Conservation (phyloP, 164 flowering plant species). For the Hamamelis virginiana region DNA sequence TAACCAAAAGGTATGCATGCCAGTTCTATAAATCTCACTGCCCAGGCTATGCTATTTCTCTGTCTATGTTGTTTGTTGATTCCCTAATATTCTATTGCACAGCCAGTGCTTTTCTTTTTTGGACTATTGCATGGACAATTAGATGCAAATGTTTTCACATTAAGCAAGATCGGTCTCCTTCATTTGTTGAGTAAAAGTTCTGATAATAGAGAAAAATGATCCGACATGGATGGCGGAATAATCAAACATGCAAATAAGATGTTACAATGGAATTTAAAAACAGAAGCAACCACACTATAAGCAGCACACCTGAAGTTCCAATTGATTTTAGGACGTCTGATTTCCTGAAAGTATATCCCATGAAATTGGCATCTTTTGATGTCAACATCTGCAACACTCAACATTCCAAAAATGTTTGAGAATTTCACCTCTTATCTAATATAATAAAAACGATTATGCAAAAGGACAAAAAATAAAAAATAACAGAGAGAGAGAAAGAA, state of each 20-base stretch:
- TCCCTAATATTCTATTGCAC: not conserved
- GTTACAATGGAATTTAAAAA: not conserved
- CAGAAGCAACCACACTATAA: not conserved
- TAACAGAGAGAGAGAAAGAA: no score
- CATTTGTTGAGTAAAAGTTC: not conserved
- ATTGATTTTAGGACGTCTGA: slow-evolving; percentile 67
- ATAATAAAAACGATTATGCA: not conserved
- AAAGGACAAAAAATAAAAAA: not conserved
- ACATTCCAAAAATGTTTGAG: not conserved
- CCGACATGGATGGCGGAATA: not conserved
- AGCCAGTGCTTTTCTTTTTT: not conserved
- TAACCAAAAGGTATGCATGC: not conserved
- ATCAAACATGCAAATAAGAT: not conserved
- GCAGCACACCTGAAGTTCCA: slow-evolving; percentile 58
- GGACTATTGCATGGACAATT: not conserved
- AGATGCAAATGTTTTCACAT: not conserved
- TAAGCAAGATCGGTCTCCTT: not conserved
- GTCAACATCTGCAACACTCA: slow-evolving; percentile 74
- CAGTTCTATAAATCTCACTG: not conserved
- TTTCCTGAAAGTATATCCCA: slow-evolving; percentile 83
- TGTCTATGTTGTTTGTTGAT: not conserved
- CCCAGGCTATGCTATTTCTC: not conserved
- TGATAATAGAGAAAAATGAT: not conserved
- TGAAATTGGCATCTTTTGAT: slow-evolving; percentile 82
- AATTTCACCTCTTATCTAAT: not conserved